Evolutionary conservation across 768 basidiomycete genomes (phyloP).

Genomic region (Dentipellis fragilis): DNA sequence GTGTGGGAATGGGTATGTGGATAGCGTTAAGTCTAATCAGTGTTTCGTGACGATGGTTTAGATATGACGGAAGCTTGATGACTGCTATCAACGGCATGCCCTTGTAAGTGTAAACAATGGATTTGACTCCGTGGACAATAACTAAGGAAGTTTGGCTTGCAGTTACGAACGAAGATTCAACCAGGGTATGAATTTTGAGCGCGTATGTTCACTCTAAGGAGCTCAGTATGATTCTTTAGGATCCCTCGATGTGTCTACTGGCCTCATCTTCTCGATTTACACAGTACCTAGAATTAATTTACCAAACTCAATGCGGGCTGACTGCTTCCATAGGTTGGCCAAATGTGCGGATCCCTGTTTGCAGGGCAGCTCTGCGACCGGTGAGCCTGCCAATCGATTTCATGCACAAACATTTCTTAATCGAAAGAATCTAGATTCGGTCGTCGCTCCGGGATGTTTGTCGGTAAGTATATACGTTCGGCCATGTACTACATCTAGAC

Average conservation of each 20-base stretch:
- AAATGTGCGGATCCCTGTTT: neutral
- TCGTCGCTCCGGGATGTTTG: slow-evolving; percentile 3
- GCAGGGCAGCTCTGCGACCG: slow-evolving; percentile 1
- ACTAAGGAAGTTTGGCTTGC: neutral
- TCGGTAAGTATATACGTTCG: neutral
- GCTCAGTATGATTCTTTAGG: neutral
- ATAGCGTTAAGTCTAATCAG: neutral
- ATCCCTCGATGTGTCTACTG: neutral
- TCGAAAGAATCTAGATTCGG: neutral
- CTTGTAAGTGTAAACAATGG: neutral
- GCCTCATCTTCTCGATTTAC: slow-evolving; percentile 3
- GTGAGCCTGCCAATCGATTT: neutral
- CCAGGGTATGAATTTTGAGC: neutral
- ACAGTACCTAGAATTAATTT: neutral
- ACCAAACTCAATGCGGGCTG: neutral
- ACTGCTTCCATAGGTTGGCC: neutral
- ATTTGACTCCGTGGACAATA: too few relatives aligned
- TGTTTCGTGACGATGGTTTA: neutral
- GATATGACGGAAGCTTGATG: slow-evolving; percentile 1
- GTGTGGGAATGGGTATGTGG: neutral
- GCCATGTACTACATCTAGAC: too few relatives aligned
- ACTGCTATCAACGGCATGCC: slow-evolving; percentile 4
- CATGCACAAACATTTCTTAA: too few relatives aligned
- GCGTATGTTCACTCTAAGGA: neutral
- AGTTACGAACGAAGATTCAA: neutral